Base-by-base conservation (phyloP, 179 eudicot genomes). In the Amaranthus tricolor region DNA sequence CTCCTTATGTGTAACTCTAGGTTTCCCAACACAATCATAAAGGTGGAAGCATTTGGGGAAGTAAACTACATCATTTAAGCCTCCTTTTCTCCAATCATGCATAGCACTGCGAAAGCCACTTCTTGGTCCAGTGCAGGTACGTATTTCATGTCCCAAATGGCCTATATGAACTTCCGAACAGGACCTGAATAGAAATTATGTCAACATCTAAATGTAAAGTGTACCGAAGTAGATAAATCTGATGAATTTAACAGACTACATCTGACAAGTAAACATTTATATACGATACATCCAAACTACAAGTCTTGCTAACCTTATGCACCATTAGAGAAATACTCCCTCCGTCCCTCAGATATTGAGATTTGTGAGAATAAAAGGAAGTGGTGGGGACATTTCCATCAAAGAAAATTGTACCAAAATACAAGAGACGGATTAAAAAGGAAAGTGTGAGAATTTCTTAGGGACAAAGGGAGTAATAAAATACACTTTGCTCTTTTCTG, bases 141-240 rank as follows among this genome's bases (percentile, higher is more conserved):
- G 84, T 67, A 88, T 87, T 71, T 88, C 87, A 79, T 88, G 92
- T 40, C 92, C 92, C 56, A 82, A 77, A 15, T 59, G 75, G 58
- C 92, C 92, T 66, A 88, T 67, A 65, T 88, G 90, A 82, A 86
- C 85, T 81, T 86, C 90, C 77, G 83, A 85, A 82, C 92, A 87
- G 73, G 73, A 74, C 81, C 92, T 86, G 66, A 62, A 54, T 57
- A 47, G 59, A 58, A 56, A 16, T 31, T 40, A 62, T 53, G 68
- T 73, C 47, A 80, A 63, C 64, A 60, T 40, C 55, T 60, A 15
- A 0, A 62, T 62, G 24, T 55, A 52, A 15, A 0, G 55, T 62
- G 24, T 55, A 52, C 48, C 47, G 50, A 62, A 14, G 49, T 17
- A 6, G 51, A 53, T 7, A 40, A 48, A 76, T 11, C 15, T n/a